Evolutionary conservation across 2,329 filamentous ascomycete genomes (phyloP).

Genomic region (Penicillium crustosum): DNA sequence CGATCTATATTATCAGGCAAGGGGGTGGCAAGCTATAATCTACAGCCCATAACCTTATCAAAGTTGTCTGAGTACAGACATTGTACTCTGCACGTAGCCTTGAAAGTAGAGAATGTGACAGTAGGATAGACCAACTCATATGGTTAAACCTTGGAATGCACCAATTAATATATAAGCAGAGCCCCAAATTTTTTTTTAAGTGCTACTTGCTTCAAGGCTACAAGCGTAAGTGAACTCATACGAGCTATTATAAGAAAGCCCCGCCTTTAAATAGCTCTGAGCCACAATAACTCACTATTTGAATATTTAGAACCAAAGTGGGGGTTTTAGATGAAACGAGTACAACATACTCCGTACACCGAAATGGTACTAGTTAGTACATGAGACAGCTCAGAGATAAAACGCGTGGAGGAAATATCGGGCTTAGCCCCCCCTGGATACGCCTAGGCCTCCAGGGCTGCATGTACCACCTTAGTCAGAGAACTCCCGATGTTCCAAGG

Average conservation of each 20-base stretch:
- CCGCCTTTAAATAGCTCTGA: neutral
- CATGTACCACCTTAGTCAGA: constrained; percentile 10
- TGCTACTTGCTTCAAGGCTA: neutral
- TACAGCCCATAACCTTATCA: neutral
- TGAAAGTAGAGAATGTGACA: neutral
- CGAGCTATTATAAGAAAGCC: neutral
- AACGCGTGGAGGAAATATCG: constrained; percentile 6
- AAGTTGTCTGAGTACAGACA: neutral
- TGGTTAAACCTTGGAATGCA: neutral
- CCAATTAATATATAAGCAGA: neutral
- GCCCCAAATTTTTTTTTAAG: neutral
- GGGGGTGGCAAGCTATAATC: neutral
- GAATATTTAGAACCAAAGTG: neutral
- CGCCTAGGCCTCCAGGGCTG: neutral
- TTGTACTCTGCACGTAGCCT: neutral
- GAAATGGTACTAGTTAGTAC: neutral
- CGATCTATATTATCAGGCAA: neutral
- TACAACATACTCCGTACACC: too few species aligned
- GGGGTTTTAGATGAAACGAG: neutral
- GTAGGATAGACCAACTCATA: neutral
- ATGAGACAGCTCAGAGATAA: constrained; percentile 5
- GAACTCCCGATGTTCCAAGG: neutral
- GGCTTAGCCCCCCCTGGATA: constrained; percentile 11
- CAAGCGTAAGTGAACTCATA: neutral
- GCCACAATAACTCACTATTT: neutral